A percentile compares a stretch with the other conserved stretches of the same genome.
Evolutionary conservation across 2,329 filamentous ascomycete genomes (phyloP).

Genomic region (Botrytis paeoniae): DNA sequence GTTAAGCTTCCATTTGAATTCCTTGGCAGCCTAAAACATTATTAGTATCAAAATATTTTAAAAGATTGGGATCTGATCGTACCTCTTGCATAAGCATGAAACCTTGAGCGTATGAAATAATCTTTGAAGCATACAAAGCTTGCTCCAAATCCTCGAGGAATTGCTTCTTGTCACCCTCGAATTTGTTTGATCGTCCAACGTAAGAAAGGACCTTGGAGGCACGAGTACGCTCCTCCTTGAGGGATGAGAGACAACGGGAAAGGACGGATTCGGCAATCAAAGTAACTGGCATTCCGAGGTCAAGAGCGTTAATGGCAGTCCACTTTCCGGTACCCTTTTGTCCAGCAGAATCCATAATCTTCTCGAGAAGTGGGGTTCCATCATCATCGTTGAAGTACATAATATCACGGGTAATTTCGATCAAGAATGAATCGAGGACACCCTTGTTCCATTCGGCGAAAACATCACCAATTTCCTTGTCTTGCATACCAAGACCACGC

Average conservation of each 20-base stretch:
- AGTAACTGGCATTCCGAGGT: constrained; percentile 97
- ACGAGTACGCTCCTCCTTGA: constrained; percentile 88
- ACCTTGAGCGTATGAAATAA: constrained; percentile 98
- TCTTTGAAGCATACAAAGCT: constrained; percentile 98
- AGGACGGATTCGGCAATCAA: constrained; percentile 97
- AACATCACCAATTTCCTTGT: constrained; percentile 95
- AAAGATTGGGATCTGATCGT: constrained; percentile 24
- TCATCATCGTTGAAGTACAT: constrained; percentile 98
- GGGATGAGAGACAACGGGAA: constrained; percentile 84
- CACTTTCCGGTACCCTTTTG: constrained; percentile 99
- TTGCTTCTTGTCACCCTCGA: constrained; percentile 85
- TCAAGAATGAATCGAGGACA: constrained; percentile 97
- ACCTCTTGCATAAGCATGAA: constrained; percentile 99
- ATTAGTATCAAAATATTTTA: constrained; percentile 30
- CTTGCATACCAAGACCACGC: constrained; percentile 82
- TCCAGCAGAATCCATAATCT: constrained; percentile 97
- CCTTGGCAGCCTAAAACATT: constrained; percentile 72
- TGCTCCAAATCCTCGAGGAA: constrained; percentile 98
- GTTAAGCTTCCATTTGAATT: constrained; percentile 98
- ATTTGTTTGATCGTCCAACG: constrained; percentile 71
- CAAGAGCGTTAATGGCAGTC: constrained; percentile 98
- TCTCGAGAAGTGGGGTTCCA: constrained; percentile 86
- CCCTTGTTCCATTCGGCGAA: constrained; percentile 98
- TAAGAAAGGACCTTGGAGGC: constrained; percentile 75
- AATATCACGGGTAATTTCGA: constrained; percentile 98